Conservation (phyloP, 768 basidiomycete species). For the Imleria badia region DNA sequence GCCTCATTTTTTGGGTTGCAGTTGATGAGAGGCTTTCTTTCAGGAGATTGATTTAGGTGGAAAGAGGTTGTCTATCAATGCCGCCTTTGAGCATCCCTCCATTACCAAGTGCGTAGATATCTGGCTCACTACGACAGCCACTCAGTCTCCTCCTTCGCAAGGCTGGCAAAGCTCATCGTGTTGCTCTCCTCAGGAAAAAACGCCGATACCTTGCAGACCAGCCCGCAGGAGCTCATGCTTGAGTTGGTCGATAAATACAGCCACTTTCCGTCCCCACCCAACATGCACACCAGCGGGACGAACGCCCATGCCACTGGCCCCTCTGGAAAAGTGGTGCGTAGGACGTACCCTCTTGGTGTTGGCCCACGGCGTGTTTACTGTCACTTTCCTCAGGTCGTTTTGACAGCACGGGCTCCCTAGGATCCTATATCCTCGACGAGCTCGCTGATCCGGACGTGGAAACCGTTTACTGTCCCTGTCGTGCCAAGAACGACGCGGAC, state of each 20-base stretch:
- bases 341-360: not conserved
- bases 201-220: constrained; percentile 15
- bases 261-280: constrained; percentile 5
- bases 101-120: constrained; percentile 33
- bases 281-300: not conserved
- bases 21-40: not conserved
- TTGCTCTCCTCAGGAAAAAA: constrained; percentile 34
- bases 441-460: constrained; percentile 36
- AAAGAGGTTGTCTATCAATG: constrained; percentile 26
- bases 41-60: constrained; percentile 19
- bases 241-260: constrained; percentile 46
- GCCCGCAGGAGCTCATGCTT: constrained; percentile 42
- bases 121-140: not conserved
- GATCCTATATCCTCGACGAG: constrained; percentile 51
- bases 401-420: constrained; percentile 56
- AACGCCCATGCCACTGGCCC: constrained; percentile 8
- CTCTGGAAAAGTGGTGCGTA: constrained; percentile 17
- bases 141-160: constrained; percentile 13
- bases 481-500: constrained; percentile 45
- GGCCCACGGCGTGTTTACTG: not conserved
- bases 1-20: constrained; percentile 25
- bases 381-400: constrained; percentile 26
- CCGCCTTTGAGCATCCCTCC: constrained; percentile 53
- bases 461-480: constrained; percentile 50
- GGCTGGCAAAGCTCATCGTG: constrained; percentile 42